Evolutionary conservation across 768 basidiomycete species (phyloP), one percentile per base, ranked within the genome.

Genomic region (Obba rivulosa): DNA sequence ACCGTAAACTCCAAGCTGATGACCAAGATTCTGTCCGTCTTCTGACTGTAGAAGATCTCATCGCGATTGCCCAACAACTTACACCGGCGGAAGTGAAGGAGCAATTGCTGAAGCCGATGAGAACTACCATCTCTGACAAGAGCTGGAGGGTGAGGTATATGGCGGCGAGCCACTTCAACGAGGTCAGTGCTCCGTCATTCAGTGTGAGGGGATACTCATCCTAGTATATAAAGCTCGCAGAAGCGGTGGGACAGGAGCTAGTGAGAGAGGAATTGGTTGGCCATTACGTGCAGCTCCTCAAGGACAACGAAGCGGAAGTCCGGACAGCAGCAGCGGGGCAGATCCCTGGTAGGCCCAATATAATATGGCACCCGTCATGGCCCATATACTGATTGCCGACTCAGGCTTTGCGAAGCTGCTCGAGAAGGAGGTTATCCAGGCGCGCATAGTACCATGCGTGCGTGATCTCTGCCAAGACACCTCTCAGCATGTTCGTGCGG

Each of bases 61-160:
- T 97, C 66, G 85, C 86, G 49, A 88, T 98, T 63, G 90, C 92
- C 24, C 76, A 87, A 62, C 82, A 85, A 54, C 77, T 99, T 52
- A 73, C 82, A 8, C 86, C 92, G 2, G 70, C 83, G n/a, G 94
- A 98, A 69, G 85, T 93, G 36, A 92, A 93, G 64, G 88, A 90
- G 49, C 85, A 95, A 56, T 70, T 98, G 21, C 71, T 93, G 54
- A 85, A 86, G 55, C 87, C 94, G 65, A 85, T 97, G 59, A 82
- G 90, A 60, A 80, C 85, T 52, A 89, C 87, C 55, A 85, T 96
- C 42, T 76, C 83, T 10, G 96, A 99, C 67, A 96, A 97, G 75
- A 95, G 92, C 64, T 99, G 96, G 96, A 77, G 96, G 57, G 96
- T 99, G 45, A 77, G 96, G 64, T 99, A 97, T 67, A 97, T 98